Evolutionary conservation across 2,329 filamentous ascomycete species (phyloP).

Genomic region (Colletotrichum euphorbiae): DNA sequence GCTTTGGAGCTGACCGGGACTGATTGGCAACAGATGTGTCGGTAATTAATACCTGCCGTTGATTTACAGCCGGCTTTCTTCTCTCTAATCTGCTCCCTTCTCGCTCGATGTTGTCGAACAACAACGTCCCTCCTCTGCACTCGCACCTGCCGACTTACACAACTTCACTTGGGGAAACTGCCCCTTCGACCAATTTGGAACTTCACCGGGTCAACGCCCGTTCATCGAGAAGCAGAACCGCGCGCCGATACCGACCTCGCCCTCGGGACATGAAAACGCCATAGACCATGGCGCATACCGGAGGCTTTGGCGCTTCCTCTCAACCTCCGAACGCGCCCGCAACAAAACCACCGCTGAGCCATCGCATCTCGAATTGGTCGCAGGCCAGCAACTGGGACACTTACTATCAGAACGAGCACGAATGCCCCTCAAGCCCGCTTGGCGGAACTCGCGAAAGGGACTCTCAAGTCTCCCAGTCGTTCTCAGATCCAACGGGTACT

Average conservation of each 20-base stretch:
- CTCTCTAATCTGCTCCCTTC: neutral
- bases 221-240: neutral
- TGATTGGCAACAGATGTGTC: constrained; percentile 18
- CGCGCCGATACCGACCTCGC: neutral
- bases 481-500: constrained; percentile 47
- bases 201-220: neutral
- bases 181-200: constrained; percentile 8
- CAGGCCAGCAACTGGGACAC: constrained; percentile 47
- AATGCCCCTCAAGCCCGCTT: constrained; percentile 43
- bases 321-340: constrained; percentile 36
- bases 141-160: constrained; percentile 8
- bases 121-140: neutral
- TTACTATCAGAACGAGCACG: constrained; percentile 45
- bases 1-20: neutral
- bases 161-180: neutral
- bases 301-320: constrained; percentile 45
- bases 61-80: neutral
- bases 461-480: constrained; percentile 55
- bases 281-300: constrained; percentile 32
- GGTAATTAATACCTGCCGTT: constrained; percentile 14
- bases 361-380: constrained; percentile 50
- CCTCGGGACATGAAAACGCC: constrained; percentile 32
- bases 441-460: constrained; percentile 52
- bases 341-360: constrained; percentile 42
- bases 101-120: constrained; percentile 8